Evolutionary conservation across 164 flowering plant species (phyloP).

Genomic region (Amborella trichopoda): DNA sequence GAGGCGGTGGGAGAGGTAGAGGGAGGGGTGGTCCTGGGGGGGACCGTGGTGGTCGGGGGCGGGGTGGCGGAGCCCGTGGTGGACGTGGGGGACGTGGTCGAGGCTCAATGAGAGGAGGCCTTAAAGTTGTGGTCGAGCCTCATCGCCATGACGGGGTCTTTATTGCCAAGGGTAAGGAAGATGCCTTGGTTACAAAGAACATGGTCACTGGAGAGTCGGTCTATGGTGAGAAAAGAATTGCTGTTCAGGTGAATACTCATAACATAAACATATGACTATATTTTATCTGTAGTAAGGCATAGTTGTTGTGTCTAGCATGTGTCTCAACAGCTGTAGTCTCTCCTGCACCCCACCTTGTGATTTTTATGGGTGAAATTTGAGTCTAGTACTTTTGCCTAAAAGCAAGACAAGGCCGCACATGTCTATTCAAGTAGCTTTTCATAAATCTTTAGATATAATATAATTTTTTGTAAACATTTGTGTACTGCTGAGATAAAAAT

Average conservation of each 20-base stretch:
- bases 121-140: constrained; percentile 68
- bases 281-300: too few species aligned
- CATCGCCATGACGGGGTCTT: constrained; percentile 88
- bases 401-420: too few species aligned
- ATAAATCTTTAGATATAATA: too few species aligned
- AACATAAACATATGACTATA: too few species aligned
- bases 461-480: too few species aligned
- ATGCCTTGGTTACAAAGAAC: constrained; percentile 84
- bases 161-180: constrained; percentile 87
- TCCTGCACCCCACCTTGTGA: too few species aligned
- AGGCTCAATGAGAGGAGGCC: constrained; percentile 87
- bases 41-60: constrained; percentile 20
- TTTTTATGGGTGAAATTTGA: too few species aligned
- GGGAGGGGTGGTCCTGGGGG: constrained; percentile 18
- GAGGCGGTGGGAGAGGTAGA: constrained; percentile 30
- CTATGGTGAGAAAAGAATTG: constrained; percentile 78
- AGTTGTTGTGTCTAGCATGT: too few species aligned
- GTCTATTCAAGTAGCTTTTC: too few species aligned
- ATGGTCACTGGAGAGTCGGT: constrained; percentile 83
- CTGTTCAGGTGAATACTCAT: constrained; percentile 92
- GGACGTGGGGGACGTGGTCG: constrained; percentile 45
- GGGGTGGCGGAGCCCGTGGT: constrained; percentile 33
- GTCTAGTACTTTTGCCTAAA: too few species aligned
- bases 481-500: too few species aligned
- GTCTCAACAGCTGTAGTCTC: too few species aligned